Evolutionary conservation across 1,284 basidiomycete species (phyloP).

Genomic region (Ceratobasidium sp.): DNA sequence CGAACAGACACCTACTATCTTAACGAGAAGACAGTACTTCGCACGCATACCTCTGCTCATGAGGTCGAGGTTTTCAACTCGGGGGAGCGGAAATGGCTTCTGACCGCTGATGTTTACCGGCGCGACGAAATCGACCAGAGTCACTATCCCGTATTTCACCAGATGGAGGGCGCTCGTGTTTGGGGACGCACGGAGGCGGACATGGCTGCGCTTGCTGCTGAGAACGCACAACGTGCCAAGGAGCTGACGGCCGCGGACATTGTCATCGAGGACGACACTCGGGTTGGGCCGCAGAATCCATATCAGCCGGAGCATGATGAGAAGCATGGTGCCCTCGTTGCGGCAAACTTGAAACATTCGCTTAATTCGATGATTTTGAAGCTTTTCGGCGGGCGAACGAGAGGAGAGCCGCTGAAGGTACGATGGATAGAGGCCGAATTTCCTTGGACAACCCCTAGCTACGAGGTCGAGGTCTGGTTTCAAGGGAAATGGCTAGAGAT

Average conservation of each 20-base stretch:
- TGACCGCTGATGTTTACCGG: conserved; percentile 98
- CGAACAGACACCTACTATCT: conserved; percentile 96
- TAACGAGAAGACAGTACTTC: conserved; percentile 89
- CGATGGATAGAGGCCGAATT: conserved; percentile 99
- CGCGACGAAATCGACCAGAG: conserved; percentile 98
- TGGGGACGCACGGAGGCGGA: conserved; percentile 68
- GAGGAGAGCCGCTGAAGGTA: conserved; percentile 78
- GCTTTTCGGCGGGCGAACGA: conserved; percentile 74
- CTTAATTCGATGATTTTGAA: conserved; percentile 89
- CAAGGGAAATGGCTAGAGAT: conserved; percentile 98
- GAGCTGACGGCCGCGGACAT: conserved; percentile 77
- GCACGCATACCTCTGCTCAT: conserved; percentile 97
- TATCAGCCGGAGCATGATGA: conserved; percentile 82
- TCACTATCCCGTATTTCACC: conserved; percentile 99
- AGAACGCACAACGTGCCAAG: conserved; percentile 67
- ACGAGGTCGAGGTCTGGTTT: conserved; percentile 98
- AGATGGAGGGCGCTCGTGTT: conserved; percentile 95
- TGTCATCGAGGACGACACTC: conserved; percentile 86
- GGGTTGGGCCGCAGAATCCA: conserved; percentile 79
- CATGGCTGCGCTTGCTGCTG: conserved; percentile 58
- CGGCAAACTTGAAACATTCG: conserved; percentile 89
- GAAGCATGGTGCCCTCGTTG: conserved; percentile 73
- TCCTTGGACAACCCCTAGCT: conserved; percentile 97
- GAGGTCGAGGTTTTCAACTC: conserved; percentile 90
- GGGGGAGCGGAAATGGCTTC: conserved; percentile 84